A percentile compares a stretch with the other conserved stretches of the same genome.
Conservation (phyloP, 768 basidiomycete species). For the Tephrocybe rancida region DNA sequence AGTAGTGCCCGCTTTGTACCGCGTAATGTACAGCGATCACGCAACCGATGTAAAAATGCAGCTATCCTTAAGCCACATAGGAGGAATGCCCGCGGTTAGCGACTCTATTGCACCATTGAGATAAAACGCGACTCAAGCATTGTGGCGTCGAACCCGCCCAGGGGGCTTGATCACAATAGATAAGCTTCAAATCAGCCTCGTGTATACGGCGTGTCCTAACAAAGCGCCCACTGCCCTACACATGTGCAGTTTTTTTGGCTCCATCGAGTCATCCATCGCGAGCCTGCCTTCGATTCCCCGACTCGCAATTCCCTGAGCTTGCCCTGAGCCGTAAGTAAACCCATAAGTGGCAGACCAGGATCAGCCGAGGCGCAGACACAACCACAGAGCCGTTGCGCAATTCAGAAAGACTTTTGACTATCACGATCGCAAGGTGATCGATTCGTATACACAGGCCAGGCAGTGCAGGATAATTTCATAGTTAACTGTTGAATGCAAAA, state of each 20-base stretch:
- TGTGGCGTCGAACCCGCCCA: slow-evolving; percentile 10
- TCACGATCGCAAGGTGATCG: too few species aligned
- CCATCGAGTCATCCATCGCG: neutral
- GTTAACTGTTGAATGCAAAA: too few species aligned
- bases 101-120: neutral
- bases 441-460: too few species aligned
- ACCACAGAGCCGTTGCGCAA: too few species aligned
- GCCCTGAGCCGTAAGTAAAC: neutral
- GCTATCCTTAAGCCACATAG: neutral
- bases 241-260: slow-evolving; percentile 9
- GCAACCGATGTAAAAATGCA: neutral
- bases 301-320: slow-evolving; percentile 7
- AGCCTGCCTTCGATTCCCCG: slow-evolving; percentile 8
- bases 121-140: slow-evolving; percentile 1
- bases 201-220: slow-evolving; percentile 7
- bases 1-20: neutral
- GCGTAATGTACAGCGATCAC: neutral
- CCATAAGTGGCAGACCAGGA: neutral
- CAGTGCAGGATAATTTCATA: too few species aligned
- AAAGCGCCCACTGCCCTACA: slow-evolving; percentile 7
- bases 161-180: slow-evolving; percentile 8
- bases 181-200: slow-evolving; percentile 16
- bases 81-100: neutral
- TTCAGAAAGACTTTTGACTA: too few species aligned
- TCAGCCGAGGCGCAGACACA: too few species aligned